Evolutionary conservation across 495 filamentous ascomycete genomes (phyloP), one percentile per base, ranked within the genome.

Genomic region (Choiromyces venosus): DNA sequence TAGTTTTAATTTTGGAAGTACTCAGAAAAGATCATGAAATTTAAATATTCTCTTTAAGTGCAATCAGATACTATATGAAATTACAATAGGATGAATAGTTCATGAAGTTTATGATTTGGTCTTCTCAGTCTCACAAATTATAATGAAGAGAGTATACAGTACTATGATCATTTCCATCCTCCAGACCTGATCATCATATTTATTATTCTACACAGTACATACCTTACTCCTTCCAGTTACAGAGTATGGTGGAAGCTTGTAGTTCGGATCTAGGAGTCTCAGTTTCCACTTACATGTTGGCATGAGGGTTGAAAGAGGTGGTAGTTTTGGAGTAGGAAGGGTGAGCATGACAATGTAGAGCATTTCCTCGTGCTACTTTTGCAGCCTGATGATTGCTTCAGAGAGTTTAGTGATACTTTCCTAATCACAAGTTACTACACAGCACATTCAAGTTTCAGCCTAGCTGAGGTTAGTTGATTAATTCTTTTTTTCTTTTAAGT

Each of bases 391-490:
- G 4, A 79, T 68, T 33, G 65, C 39, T 14, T 64, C 61, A 5
- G 69, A 21, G 66, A 79, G 76, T n/a, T 29, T 21, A 7, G 39
- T 21, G 39, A 71, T 67, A 46, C 66, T 71, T 21, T 40, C 35
- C 18, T 38, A 25, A 52, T 79, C 68, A 16, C 76, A 71, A 16
- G 66, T 72, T 25, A 72, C 69, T 25, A 76, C 77, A 33, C 18
- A 36, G 52, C 77, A 71, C 65, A 79, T 70, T 33, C 79, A 71
- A 7, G 66, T 1, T 72, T 79, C 77, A 37, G 66, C 39, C 77
- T 79, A 33, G 18, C 35, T 66, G 19, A 37, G 12, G 19, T 70
- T 29, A 25, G 36, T n/a, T 61, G 52, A 29, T 61, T 29, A 61
- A 61, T 33, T 33, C 25, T 33, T 14, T 29, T 52, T n/a, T 61